Evolutionary conservation across 768 basidiomycete genomes (phyloP), one percentile per base, ranked within the genome.

Genomic region (Tricholoma sp.): DNA sequence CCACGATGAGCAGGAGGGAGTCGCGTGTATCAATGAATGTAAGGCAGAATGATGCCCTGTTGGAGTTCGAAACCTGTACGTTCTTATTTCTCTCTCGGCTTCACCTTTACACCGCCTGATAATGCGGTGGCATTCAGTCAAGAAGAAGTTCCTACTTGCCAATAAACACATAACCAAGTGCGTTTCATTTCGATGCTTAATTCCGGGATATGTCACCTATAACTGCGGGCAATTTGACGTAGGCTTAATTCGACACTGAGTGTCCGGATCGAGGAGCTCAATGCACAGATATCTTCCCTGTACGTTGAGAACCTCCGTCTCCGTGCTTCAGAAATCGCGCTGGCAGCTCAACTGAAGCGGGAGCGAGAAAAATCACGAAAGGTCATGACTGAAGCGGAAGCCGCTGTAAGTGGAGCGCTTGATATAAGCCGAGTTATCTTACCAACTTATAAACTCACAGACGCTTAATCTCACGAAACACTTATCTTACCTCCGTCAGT

Each of bases 101-200:
- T 50, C 34, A 50, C 53, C 58, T 52, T 55, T 47, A 52, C 57
- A 54, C 39, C 58, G 57, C 56, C 67, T 68, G 60, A 65, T 59
- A 56, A n/a, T 62, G 66, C 64, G 65, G 70, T 77, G 70, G 70
- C 68, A 61, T 71, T 60, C 54, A 93, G 91, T 92, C 78, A 92
- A 92, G 85, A 91, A 90, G 84, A 92, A 91, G 75, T 92, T 91
- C 65, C 78, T 93, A 18, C 85, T 91, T 57, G 89, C 90, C 56
- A 93, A 93, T 74, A 92, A 91, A 72, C 91, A 92, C 72, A 93
- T 93, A 67, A 91, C 91, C 24, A 93, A 92, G 90, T 91, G 63
- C 37, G 80, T 69, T 29, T n/a, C 0, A 15, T 32, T 39, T 29
- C 37, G 34, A n/a, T 20, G n/a, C 37, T 53, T 18, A 44, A 24